Evolutionary conservation across 441 rosid genomes (phyloP).

Genomic region (Pelargonium myrrhifolium): DNA sequence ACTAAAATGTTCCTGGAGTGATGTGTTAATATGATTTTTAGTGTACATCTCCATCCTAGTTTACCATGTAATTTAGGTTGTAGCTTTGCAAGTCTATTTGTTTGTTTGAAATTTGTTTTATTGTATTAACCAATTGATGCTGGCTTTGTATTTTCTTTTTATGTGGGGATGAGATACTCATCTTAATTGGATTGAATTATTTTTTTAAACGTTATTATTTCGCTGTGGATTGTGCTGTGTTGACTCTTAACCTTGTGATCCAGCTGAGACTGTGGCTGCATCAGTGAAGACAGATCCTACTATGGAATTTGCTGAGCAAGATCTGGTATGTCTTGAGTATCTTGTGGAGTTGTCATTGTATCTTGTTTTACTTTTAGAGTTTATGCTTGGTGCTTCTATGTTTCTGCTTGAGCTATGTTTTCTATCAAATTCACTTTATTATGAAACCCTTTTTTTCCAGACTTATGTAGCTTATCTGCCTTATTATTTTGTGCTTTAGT

Average conservation of each 20-base stretch:
- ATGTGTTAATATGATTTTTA: neutral
- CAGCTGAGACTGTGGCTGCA: conserved; percentile 24
- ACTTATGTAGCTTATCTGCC: neutral
- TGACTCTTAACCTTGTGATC: conserved; percentile 12
- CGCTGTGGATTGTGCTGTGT: neutral
- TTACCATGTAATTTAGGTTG: neutral
- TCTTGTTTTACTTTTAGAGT: neutral
- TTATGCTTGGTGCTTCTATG: neutral
- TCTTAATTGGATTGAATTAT: neutral
- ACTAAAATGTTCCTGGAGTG: too few relatives aligned
- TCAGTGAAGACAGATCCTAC: conserved; percentile 22
- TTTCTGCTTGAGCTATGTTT: neutral
- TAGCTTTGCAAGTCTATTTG: neutral
- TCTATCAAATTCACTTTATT: neutral
- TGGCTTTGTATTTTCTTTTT: neutral
- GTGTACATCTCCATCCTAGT: neutral
- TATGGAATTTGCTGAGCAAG: conserved; percentile 22
- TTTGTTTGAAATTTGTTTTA: neutral
- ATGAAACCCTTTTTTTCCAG: neutral
- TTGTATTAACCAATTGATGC: neutral
- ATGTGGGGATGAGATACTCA: neutral
- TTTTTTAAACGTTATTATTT: neutral
- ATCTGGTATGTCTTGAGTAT: conserved; percentile 19
- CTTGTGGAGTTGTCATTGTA: neutral
- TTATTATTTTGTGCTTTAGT: neutral